Conservation (phyloP, 129 eudicot species). For the Flaveria trinervia region DNA sequence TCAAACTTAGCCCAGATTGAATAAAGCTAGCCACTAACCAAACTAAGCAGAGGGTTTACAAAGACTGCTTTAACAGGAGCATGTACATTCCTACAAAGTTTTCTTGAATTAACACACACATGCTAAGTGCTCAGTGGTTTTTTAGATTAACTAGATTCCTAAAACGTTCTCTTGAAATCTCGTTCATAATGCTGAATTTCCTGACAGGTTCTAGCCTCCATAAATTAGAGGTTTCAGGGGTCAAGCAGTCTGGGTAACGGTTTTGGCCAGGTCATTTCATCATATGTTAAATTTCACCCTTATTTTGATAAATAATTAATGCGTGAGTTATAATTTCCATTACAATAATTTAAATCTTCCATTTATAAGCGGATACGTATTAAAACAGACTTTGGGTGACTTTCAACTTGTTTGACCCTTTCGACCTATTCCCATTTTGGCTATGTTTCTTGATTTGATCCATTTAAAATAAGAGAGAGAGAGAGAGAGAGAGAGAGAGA, state of each 20-base stretch:
- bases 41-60: too few relatives aligned
- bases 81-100: too few relatives aligned
- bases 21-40: too few relatives aligned
- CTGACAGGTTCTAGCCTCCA: neutral
- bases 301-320: neutral
- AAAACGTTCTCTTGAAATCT: neutral
- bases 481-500: conserved; percentile 32
- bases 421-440: neutral
- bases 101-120: too few relatives aligned
- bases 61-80: too few relatives aligned
- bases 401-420: conserved; percentile 9
- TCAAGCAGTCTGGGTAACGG: neutral
- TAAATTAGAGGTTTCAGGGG: neutral
- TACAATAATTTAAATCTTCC: neutral
- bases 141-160: too few relatives aligned
- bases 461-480: conserved; percentile 1
- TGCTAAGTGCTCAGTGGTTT: too few relatives aligned
- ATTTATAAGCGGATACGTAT: neutral
- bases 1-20: too few relatives aligned
- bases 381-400: neutral
- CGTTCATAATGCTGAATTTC: neutral
- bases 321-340: neutral
- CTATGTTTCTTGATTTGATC: neutral
- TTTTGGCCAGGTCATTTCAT: neutral
- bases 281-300: neutral